Evolutionary conservation across 257 asterid genomes (phyloP).

Genomic region (Buddleja alternifolia): DNA sequence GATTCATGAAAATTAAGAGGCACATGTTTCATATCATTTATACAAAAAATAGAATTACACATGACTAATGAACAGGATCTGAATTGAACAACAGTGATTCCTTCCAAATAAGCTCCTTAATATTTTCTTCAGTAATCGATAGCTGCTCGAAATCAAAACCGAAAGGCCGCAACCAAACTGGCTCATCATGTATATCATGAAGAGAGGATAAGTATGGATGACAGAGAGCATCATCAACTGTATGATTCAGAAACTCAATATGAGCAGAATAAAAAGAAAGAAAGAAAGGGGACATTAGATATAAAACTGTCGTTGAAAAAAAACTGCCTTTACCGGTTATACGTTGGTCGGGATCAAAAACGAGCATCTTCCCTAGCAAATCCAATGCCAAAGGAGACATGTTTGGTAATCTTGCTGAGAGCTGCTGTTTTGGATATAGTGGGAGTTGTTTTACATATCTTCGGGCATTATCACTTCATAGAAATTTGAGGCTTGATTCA

Average conservation of each 20-base stretch:
- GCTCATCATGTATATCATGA: constrained; percentile 85
- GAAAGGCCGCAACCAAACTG: constrained; percentile 64
- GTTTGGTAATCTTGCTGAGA: constrained; percentile 67
- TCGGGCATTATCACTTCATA: constrained; percentile 71
- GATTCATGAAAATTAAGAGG: constrained; percentile 7
- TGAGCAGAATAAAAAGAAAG: constrained; percentile 12
- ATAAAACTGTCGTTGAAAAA: neutral
- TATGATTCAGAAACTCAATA: constrained; percentile 24
- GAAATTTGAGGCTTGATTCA: constrained; percentile 74
- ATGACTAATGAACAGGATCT: constrained; percentile 37
- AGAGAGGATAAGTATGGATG: constrained; percentile 81
- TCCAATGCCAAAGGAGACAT: constrained; percentile 77
- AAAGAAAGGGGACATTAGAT: neutral
- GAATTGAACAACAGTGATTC: constrained; percentile 64
- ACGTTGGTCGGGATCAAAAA: constrained; percentile 75
- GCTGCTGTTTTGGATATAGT: constrained; percentile 62
- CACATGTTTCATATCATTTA: constrained; percentile 29
- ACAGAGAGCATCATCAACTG: constrained; percentile 87
- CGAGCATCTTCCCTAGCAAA: constrained; percentile 84
- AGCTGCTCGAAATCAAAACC: constrained; percentile 68
- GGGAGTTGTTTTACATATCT: constrained; percentile 78
- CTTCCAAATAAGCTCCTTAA: constrained; percentile 71
- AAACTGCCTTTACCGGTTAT: constrained; percentile 60
- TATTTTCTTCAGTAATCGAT: constrained; percentile 53
- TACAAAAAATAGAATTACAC: constrained; percentile 27